A percentile compares a stretch with the other conserved stretches of the same genome.
Conservation (phyloP, 306 rosid species). For the Argentina anserina region DNA sequence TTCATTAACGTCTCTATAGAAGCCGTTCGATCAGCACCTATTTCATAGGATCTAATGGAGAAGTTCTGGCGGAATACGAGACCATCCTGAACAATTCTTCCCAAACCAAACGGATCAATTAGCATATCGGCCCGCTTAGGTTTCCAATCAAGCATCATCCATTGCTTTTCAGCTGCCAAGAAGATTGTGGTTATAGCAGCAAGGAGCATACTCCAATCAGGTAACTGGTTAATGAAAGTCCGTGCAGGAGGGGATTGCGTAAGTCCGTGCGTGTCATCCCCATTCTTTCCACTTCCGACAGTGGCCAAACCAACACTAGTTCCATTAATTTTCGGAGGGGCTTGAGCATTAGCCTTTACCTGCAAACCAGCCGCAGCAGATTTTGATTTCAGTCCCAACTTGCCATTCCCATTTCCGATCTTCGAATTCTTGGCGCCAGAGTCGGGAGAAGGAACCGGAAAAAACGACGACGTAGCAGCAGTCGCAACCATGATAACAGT, state of each 20-base stretch:
- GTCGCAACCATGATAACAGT: slow-evolving; percentile 83
- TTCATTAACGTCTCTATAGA: slow-evolving; percentile 96
- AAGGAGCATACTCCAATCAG: slow-evolving; percentile 99
- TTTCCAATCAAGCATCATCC: slow-evolving; percentile 99
- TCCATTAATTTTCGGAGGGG: slow-evolving; percentile 88
- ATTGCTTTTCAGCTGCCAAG: slow-evolving; percentile 98
- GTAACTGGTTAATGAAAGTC: slow-evolving; percentile 91
- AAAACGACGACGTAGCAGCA: slow-evolving; percentile 67
- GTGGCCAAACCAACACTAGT: slow-evolving; percentile 47
- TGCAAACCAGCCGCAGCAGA: slow-evolving; percentile 55
- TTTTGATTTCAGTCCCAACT: slow-evolving; percentile 57
- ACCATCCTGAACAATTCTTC: slow-evolving; percentile 95
- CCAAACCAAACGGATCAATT: slow-evolving; percentile 85
- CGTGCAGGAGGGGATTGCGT: slow-evolving; percentile 56
- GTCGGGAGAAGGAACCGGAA: slow-evolving; percentile 65
- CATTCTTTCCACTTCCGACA: slow-evolving; percentile 54
- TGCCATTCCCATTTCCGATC: slow-evolving; percentile 39
- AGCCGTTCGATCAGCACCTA: slow-evolving; percentile 99
- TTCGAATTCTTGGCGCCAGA: slow-evolving; percentile 46
- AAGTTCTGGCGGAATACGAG: slow-evolving; percentile 85
- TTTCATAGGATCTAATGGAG: slow-evolving; percentile 96
- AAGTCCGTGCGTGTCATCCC: slow-evolving; percentile 35
- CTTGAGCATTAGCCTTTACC: slow-evolving; percentile 88
- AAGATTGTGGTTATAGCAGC: slow-evolving; percentile 98
- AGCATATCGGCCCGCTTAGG: slow-evolving; percentile 94